Evolutionary conservation across 2,329 filamentous ascomycete genomes (phyloP), one percentile per base, ranked within the genome.

Genomic region (Cladorrhinum sp.): DNA sequence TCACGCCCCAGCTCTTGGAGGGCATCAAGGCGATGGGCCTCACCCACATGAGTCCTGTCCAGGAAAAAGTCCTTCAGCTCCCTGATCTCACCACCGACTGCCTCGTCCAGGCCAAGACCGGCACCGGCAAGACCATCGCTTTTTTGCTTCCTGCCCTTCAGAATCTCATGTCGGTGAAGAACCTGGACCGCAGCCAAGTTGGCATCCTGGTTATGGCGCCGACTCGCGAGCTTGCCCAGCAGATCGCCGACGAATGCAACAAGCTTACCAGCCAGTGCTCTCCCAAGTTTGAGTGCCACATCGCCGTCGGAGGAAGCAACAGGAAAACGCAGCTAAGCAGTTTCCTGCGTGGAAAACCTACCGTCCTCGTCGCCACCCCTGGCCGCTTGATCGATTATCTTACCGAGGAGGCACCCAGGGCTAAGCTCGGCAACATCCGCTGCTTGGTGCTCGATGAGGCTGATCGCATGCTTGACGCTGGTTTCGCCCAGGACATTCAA

Each of bases 61-160:
- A 84, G 72, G 79, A 81, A 16, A 78, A 80, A 16, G 82, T 81
- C 2, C 73, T 84, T 12, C 71, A 75, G 28, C 58, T 67, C 39
- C 63, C 62, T 74, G 77, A 56, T 76, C 83, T 58, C 75, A 82
- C 10, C 75, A 77, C n/a, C 76, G 82, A 84, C 69, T 78, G 86
- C 61, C 78, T 96, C 62, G 91, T 91, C 6, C 91, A 95, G 74
- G 91, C 91, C 56, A 93, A 90, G 77, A 96, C 91, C 0, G 91
- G 91, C 66, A 96, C 92, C 0, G 91, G 91, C 68, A 96, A 96
- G 77, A 96, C 91, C 0, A 75, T 95, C 59, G 91, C 89, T 53
- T 96, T 96, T 76, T 80, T 96, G 36, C 78, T 95, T 2, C 92
- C 91, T n/a, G 83, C 90, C n/a, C 77, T 96, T 36, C 89, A 95